Evolutionary conservation across 768 basidiomycete genomes (phyloP), one percentile per base, ranked within the genome.

Genomic region (Ephemerocybe angulata): DNA sequence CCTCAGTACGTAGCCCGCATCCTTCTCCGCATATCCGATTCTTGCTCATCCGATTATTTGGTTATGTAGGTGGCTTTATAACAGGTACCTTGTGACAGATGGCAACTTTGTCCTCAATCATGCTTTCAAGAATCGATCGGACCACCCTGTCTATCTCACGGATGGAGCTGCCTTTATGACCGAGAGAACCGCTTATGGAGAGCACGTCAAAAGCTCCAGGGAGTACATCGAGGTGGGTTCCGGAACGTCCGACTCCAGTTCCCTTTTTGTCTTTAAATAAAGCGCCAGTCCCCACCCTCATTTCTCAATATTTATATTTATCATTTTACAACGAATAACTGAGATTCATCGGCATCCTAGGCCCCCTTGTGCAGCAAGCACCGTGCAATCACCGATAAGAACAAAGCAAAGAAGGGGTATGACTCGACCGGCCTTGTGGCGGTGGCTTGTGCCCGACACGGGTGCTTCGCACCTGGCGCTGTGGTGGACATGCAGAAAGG

Each of bases 151-250:
- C 43, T 22, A 4, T 22, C 12, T 46, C 22, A 24, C 21, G 3
- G 43, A 35, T 35, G 43, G 43, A 4, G 40, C 43, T 24, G 43
- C 43, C 3, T 46, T 24, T 27, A 46, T 25, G 43, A 25, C 43
- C 7, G 43, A 46, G 17, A 6, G 15, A 7, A 24, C 12, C 8
- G 7, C 21, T 4, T 46, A 46, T 46, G 43, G 4, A 24, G 21
- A 46, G 17, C 43, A 46, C 43, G 7, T 46, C 12, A 46, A 46
- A 21, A 17, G 56, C 25, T 56, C 62, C 7, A 8, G 59, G 2
- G 13, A 58, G 19, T 48, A 42, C 12, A 58, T 56, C 17, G 10
- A 56, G 31, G 51, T 62, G 10, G 40, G 56, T 25, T 41, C 5
- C 38, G 38, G n/a, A n/a, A n/a, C n/a, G n/a, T n/a, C n/a, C n/a